Evolutionary conservation across 177 flowering plant genomes (phyloP).

Genomic region (Vitis hybrid): DNA sequence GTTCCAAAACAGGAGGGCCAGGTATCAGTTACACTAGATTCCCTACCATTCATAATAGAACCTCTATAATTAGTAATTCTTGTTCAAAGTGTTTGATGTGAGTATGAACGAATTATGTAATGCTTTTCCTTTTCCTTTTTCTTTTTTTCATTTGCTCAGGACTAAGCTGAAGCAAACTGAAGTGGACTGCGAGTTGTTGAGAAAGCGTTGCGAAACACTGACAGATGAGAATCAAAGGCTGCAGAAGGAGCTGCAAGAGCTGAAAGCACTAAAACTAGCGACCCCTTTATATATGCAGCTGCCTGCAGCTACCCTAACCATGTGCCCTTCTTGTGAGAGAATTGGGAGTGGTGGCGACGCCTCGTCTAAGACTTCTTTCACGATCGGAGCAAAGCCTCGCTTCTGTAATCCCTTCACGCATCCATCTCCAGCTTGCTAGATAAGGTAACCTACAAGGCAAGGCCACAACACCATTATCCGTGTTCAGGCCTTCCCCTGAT

Average conservation of each 20-base stretch:
- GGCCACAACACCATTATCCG: neutral
- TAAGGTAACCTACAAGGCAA: neutral
- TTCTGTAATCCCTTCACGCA: conserved; percentile 16
- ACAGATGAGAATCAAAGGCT: conserved; percentile 40
- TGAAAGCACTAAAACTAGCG: conserved; percentile 26
- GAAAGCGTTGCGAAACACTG: conserved; percentile 33
- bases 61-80: too few species aligned
- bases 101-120: neutral
- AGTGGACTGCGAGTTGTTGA: conserved; percentile 38
- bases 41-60: neutral
- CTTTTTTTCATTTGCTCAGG: conserved; percentile 17
- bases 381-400: conserved; percentile 8
- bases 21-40: conserved; percentile 24
- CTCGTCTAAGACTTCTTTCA: conserved; percentile 8
- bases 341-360: conserved; percentile 3
- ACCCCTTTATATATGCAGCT: conserved; percentile 23
- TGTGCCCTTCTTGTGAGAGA: conserved; percentile 43
- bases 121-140: neutral
- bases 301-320: conserved; percentile 28
- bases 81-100: neutral
- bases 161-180: conserved; percentile 52
- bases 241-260: conserved; percentile 38
- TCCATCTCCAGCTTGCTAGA: conserved; percentile 26
- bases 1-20: conserved; percentile 70
- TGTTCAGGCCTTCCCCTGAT: neutral